phyloP scores from a whole-genome alignment of 2,329 filamentous ascomycete genomes.

The Cladosporium sp. region DNA sequence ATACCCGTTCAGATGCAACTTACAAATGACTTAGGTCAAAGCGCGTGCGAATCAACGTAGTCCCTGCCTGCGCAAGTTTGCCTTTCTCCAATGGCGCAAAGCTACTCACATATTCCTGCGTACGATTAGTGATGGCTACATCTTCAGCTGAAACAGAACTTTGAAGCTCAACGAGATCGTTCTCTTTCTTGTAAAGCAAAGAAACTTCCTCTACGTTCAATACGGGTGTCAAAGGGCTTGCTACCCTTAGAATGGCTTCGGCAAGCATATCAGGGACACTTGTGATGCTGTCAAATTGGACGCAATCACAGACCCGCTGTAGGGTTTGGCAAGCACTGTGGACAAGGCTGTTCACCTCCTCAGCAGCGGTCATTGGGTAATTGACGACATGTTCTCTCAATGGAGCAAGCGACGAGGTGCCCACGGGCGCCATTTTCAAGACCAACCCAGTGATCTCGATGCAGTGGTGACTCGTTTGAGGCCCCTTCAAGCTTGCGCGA shows the following conservation, averaged over 20 bases:
- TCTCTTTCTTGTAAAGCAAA: not conserved
- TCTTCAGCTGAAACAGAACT: no score
- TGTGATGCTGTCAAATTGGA: constrained; percentile 1
- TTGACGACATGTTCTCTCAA: not conserved
- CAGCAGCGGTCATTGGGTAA: not conserved
- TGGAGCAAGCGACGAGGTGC: not conserved
- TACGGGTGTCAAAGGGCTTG: constrained; percentile 12
- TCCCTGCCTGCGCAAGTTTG: no score
- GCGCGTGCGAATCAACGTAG: no score
- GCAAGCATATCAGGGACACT: constrained; percentile 6
- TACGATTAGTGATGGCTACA: not conserved
- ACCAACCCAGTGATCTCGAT: not conserved
- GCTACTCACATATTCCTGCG: no score
- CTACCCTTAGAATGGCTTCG: constrained; percentile 23
- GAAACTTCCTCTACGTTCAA: not conserved
- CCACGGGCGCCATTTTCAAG: not conserved
- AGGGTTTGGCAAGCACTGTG: not conserved
- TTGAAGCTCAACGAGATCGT: no score
- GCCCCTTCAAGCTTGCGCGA: not conserved
- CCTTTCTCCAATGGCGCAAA: no score
- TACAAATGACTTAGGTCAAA: no score
- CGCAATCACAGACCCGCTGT: not conserved
- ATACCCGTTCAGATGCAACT: no score
- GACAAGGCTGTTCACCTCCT: not conserved
- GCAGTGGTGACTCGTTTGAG: not conserved